Evolutionary conservation across 176 grass and related monocot species (phyloP), one percentile per base, ranked within the genome.

Genomic region (Phoenix dactylifera): DNA sequence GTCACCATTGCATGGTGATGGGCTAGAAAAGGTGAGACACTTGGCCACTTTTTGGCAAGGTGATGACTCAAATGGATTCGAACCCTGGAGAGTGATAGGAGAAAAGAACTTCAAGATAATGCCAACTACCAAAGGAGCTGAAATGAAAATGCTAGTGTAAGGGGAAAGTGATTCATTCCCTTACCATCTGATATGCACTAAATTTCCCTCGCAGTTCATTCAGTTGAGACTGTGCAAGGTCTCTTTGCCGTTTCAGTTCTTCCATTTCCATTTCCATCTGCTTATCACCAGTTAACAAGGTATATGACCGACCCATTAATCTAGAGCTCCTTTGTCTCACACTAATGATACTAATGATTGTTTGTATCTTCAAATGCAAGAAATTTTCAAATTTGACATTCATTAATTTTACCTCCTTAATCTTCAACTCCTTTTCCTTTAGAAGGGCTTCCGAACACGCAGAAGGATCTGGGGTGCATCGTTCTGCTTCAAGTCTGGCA

Each of bases 261-360:
- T 88, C 81, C 65, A 98, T 77, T 77, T 92, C 84, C 28, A 83
- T 75, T 78, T 98, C 87, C 93, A 98, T 83, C 93, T 97, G 48
- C 53, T 30, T 55, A 24, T 59, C 52, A 22, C 7, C 35, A 12
- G 35, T 39, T 10, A 39, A 39, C 35, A 39, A 39, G 2, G 7
- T 39, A 39, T 39, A 39, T 12, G 7, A 39, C 35, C 9, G 35
- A 12, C 35, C 35, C 35, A 39, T 39, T 39, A 39, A 39, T 10
- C 35, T 39, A 39, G 9, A 39, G 35, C 7, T 39, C 35, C 35
- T 39, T 39, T 12, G 7, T 39, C 1, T 39, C 35, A 0, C 35
- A 39, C 35, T 39, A 39, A 39, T 39, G 35, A 39, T 39, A 1
- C 35, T 10, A 39, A 39, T 12, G 35, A 29, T 39, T 39, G 7